Conservation (phyloP, 805 yeast species). For the Komagataella ulmi region DNA sequence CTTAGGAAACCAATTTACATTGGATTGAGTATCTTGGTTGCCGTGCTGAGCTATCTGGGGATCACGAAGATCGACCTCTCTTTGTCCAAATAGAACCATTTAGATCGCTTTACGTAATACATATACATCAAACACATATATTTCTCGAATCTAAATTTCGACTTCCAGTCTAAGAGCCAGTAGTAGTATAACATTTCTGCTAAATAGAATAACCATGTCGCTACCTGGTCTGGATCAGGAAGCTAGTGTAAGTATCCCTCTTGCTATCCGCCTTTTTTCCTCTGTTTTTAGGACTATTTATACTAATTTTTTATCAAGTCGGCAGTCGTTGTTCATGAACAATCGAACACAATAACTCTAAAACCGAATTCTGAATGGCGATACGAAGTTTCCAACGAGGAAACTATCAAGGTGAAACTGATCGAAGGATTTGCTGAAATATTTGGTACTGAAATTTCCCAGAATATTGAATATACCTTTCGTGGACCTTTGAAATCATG, state of each 20-base stretch:
- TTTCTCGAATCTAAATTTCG: neutral
- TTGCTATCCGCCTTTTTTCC: neutral
- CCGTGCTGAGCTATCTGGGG: slow-evolving; percentile 39
- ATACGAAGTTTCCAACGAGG: slow-evolving; percentile 45
- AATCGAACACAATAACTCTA: slow-evolving; percentile 6
- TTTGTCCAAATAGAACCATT: neutral
- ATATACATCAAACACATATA: neutral
- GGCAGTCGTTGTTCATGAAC: neutral
- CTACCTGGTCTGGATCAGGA: neutral
- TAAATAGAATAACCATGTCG: neutral
- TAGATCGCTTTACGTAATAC: neutral
- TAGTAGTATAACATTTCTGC: neutral
- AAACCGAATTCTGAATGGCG: slow-evolving; percentile 54
- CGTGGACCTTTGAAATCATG: slow-evolving; percentile 37
- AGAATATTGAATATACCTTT: slow-evolving; percentile 48
- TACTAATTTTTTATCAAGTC: neutral
- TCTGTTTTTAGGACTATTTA: no score
- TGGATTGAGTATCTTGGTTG: slow-evolving; percentile 47
- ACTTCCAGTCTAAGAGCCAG: neutral
- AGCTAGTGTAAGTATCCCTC: neutral
- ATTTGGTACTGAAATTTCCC: slow-evolving; percentile 85
- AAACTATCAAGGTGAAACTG: slow-evolving; percentile 36
- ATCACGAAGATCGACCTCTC: slow-evolving; percentile 30
- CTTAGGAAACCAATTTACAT: slow-evolving; percentile 55
- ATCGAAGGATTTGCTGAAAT: slow-evolving; percentile 71